Base-by-base conservation (phyloP, 78 protist species). In the Dictyostelium brefeldianum region DNA sequence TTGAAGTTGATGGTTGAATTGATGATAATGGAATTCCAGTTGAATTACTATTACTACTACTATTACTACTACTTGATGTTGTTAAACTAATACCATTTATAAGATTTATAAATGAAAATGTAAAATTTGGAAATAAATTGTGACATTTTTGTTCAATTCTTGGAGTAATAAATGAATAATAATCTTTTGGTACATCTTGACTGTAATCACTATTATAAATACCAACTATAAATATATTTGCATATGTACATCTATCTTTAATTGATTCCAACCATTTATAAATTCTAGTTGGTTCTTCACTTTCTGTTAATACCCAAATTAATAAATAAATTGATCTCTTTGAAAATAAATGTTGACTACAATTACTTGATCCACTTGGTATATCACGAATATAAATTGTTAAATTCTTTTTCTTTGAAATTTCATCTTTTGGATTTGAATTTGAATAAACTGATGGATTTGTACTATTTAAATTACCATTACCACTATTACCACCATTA, bases 261-360 rank as follows among this genome's bases (percentile, higher is more conserved):
- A 87, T 87, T 5, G 50, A 29, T 54, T 87, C 93, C 4, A 87
- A 80, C 65, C 83, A 62, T 11, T 73, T 51, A 62, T 59, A 87
- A 15, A 87, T 25, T 64, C 73, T 87, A 47, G 3, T 27, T 47
- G 93, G 93, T 22, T 87, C 93, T 36, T 87, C 93, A 31, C 62
- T 17, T 25, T 77, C 84, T 1, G 67, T 31, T 4, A 87, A 29
- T 56, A 62, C 41, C 93, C 93, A 87, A 12, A 87, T 64, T 31
- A 87, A 20, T 18, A 69, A 36, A 25, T 20, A 87, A 9, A 87
- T 51, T 0, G 93, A 15, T 29, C 93, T n/a, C 12, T 57, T 31
- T 20, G 93, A 75, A 27, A 57, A 87, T 29, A 87, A 43, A 43
- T 87, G 93, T 56, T 87, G 93, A 50, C 62, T 57, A n/a, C 93